phyloP scores from a whole-genome alignment of 2,329 filamentous ascomycete genomes.

The Nemania diffusa region DNA sequence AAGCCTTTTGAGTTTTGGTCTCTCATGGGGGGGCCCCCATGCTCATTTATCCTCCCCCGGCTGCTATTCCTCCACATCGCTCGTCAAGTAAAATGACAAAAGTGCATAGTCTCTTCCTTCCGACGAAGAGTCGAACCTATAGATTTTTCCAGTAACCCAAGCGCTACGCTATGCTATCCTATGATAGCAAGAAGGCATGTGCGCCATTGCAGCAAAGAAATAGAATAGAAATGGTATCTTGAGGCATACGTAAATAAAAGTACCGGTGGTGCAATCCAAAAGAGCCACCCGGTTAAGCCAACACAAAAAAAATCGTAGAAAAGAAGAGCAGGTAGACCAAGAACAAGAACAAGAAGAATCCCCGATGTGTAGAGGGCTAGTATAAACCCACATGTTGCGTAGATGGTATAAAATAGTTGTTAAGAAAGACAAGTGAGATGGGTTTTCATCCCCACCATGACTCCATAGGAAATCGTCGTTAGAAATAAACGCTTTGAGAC shows the following conservation, averaged over 20 bases:
- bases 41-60: not conserved
- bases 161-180: slow-evolving; percentile 35
- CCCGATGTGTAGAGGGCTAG: slow-evolving; percentile 2
- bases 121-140: slow-evolving; percentile 16
- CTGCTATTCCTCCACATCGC: not conserved
- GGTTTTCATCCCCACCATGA: slow-evolving; percentile 38
- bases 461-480: slow-evolving; percentile 40
- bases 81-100: slow-evolving; percentile 8
- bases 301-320: not conserved
- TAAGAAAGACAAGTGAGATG: slow-evolving; percentile 26
- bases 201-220: slow-evolving; percentile 35
- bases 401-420: slow-evolving; percentile 30
- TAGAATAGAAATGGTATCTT: slow-evolving; percentile 45
- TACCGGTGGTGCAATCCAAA: slow-evolving; percentile 6
- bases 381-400: slow-evolving; percentile 9
- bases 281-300: slow-evolving; percentile 10
- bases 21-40: not conserved
- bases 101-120: slow-evolving; percentile 25
- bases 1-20: slow-evolving; percentile 1
- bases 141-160: slow-evolving; percentile 36
- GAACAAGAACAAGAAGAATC: not conserved
- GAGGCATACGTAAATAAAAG: slow-evolving; percentile 37
- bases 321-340: no score
- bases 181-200: slow-evolving; percentile 25
- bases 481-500: slow-evolving; percentile 30